These are phyloP conservation scores for Oidiodendron maius DNA, from an alignment of 495 filamentous ascomycete species.

Conservation along the genomic window DNA sequence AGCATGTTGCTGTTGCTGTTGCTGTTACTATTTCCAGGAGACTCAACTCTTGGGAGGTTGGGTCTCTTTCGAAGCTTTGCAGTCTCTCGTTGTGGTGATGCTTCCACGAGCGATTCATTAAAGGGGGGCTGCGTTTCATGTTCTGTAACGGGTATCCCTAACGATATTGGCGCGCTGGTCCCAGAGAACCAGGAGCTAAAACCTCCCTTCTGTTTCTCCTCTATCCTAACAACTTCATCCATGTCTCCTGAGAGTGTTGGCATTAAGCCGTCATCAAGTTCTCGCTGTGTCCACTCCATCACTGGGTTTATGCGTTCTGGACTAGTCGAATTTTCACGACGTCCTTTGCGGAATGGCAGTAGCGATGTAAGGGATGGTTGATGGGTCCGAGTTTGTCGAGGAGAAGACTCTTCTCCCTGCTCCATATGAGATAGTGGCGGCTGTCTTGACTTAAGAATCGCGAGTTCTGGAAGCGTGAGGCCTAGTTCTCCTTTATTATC, in stretches of 20 bases:
- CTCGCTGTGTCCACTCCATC: conserved; percentile 5
- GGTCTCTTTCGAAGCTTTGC: conserved; percentile 26
- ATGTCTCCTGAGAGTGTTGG: conserved; percentile 22
- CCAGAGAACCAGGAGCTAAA: conserved; percentile 49
- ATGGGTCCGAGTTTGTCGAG: conserved; percentile 10
- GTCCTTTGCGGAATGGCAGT: conserved; percentile 10
- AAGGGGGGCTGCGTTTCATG: conserved; percentile 17
- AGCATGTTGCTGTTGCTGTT: conserved; percentile 24
- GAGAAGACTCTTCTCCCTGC: no score
- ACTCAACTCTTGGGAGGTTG: conserved; percentile 15
- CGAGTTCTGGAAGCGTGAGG: neutral
- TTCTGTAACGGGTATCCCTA: conserved; percentile 28
- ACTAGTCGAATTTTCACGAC: conserved; percentile 9
- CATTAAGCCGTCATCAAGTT: conserved; percentile 27
- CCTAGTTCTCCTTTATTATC: neutral
- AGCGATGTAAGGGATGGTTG: conserved; percentile 18
- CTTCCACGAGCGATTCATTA: conserved; percentile 17
- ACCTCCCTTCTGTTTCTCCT: conserved; percentile 33
- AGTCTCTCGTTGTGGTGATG: conserved; percentile 29
- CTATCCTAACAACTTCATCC: conserved; percentile 16
- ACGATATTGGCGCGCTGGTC: conserved; percentile 39
- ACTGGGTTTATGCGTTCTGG: conserved; percentile 3
- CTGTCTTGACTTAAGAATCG: no score
- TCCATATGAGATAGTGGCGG: no score
- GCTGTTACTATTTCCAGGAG: neutral